Evolutionary conservation across 2,329 filamentous ascomycete genomes (phyloP), one percentile per base, ranked within the genome.

Genomic region (Escovopsis sp.): DNA sequence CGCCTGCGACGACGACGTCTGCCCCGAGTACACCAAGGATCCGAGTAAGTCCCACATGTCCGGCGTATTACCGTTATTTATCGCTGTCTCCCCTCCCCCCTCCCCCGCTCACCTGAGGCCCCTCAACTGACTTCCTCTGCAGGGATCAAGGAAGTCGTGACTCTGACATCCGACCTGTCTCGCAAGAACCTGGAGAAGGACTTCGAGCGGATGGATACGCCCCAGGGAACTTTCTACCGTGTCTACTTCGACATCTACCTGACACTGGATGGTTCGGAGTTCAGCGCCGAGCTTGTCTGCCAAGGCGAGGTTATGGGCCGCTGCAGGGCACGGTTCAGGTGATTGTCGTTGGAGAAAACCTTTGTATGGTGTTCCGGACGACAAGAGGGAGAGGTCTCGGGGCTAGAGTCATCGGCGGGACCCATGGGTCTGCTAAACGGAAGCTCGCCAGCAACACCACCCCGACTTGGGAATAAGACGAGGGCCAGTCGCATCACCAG

Each of bases 141-240:
- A 94, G 88, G 87, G 47, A 96, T 96, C 72, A 96, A 96, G 72
- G 90, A 96, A 61, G 86, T 96, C 38, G 90, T 96, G 44, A 98
- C 90, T 2, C 76, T 98, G 34, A 96, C 90, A 2, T 96, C 88
- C 2, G 90, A 98, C 55, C 70, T 98, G 38, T 94, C 87, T 33
- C 80, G 88, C 49, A 98, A 96, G 70, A 96, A 96, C 56, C 77
- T 98, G 11, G 90, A 98, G 60, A 96, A 94, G 62, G 90, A 98
- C 58, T 98, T 98, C 52, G 90, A 98, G 63, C 78, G 90, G 54
- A 96, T 96, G 90, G 90, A 96, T 56, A 96, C 90, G 2, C 87
- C 90, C 5, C 88, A 98, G 58, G 90, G 90, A 42, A 92, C 84
- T 4, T 94, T 94, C 59, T 94, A 94, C 66, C 78, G 85, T 43